Percentiles rank a stretch among this genome's conserved stretches.
Evolutionary conservation across 257 asterid genomes (phyloP).

Genomic region (Fraxinus excelsior): DNA sequence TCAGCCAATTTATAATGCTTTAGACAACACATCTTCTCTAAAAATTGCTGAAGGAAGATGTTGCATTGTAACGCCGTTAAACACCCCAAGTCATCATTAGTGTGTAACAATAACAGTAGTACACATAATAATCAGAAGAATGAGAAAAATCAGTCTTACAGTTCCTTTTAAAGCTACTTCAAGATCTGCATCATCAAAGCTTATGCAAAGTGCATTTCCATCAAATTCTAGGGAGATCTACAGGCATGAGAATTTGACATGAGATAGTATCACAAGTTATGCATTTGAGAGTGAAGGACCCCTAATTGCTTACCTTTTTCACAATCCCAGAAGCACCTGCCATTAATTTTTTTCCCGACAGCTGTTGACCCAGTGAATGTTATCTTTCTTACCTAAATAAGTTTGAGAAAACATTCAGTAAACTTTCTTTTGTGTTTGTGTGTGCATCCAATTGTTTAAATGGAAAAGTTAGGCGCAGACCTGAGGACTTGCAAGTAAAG

Average conservation of each 20-base stretch:
- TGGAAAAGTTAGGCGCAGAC: slow-evolving; percentile 32
- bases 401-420: slow-evolving; percentile 23
- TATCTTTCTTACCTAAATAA: slow-evolving; percentile 77
- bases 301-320: slow-evolving; percentile 60
- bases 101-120: neutral
- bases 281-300: slow-evolving; percentile 27
- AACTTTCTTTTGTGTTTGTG: neutral
- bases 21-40: neutral
- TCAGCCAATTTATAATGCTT: neutral
- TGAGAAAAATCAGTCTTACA: slow-evolving; percentile 44
- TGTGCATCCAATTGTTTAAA: slow-evolving; percentile 4
- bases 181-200: slow-evolving; percentile 96
- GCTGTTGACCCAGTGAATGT: slow-evolving; percentile 98
- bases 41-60: neutral
- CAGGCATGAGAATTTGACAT: slow-evolving; percentile 18
- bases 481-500: slow-evolving; percentile 78
- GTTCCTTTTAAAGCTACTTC: slow-evolving; percentile 95
- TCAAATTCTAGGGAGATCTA: slow-evolving; percentile 98
- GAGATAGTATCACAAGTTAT: slow-evolving; percentile 20
- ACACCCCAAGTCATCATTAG: slow-evolving; percentile 5
- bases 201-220: slow-evolving; percentile 96
- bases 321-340: slow-evolving; percentile 91
- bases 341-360: slow-evolving; percentile 93
- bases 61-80: neutral
- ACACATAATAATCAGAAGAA: neutral